A percentile compares a stretch with the other conserved stretches of the same genome.
Conservation (phyloP, 139 green algal species). For the Dunaliella primolecta region DNA sequence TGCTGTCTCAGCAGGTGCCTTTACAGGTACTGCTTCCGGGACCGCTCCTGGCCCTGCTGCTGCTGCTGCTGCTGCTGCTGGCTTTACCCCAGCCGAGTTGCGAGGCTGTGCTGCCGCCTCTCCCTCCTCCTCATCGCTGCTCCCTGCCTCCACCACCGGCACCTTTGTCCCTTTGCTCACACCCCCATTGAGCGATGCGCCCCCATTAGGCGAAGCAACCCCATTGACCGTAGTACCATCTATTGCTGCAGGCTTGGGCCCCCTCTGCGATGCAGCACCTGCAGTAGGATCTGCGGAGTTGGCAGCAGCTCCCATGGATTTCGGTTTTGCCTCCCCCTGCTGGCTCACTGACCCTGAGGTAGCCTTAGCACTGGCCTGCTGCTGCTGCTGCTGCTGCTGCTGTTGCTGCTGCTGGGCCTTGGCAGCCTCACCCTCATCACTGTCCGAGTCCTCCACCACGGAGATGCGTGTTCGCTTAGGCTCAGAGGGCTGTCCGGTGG, state of each 20-base stretch:
- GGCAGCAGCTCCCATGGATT: too few species aligned
- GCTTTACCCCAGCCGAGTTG: too few species aligned
- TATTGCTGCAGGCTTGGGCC: too few species aligned
- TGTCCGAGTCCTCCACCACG: constrained; percentile 11
- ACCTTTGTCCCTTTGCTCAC: constrained; percentile 21
- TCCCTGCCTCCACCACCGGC: constrained; percentile 27
- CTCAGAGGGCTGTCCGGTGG: neutral
- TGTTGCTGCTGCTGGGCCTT: neutral
- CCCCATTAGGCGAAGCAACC: too few species aligned
- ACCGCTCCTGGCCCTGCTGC: neutral
- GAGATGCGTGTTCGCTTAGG: constrained; percentile 7
- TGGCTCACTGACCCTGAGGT: too few species aligned
- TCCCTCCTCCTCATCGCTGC: constrained; percentile 25
- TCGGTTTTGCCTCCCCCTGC: too few species aligned
- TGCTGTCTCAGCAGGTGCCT: neutral
- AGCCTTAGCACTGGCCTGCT: too few species aligned
- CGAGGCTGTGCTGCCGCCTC: too few species aligned
- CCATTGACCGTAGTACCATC: too few species aligned
- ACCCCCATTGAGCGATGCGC: too few species aligned
- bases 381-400: constrained; percentile 6
- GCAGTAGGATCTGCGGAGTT: too few species aligned
- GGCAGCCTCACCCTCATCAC: constrained; percentile 11
- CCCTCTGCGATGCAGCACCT: too few species aligned
- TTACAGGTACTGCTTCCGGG: neutral
- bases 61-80: neutral